Evolutionary conservation across 2,329 filamentous ascomycete species (phyloP).

Genomic region (Fusarium sp.): DNA sequence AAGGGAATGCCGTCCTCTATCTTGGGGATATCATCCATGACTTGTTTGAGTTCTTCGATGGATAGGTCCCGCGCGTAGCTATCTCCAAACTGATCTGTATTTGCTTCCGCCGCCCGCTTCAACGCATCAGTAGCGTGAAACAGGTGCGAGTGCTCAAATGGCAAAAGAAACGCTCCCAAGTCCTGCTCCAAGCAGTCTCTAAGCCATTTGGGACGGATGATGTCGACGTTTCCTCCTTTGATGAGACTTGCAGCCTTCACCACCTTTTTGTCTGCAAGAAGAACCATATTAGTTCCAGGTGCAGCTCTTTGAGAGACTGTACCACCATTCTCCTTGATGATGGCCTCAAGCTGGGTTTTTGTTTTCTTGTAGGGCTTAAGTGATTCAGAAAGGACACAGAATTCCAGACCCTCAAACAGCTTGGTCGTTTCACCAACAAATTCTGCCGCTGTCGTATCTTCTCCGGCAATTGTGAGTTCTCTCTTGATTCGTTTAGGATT

Average conservation of each 20-base stretch:
- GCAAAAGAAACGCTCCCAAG: conserved; percentile 72
- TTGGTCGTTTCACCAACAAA: conserved; percentile 71
- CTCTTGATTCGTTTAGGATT: conserved; percentile 73
- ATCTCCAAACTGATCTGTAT: conserved; percentile 83
- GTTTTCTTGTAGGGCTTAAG: conserved; percentile 76
- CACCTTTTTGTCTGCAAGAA: conserved; percentile 82
- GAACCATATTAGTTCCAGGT: conserved; percentile 71
- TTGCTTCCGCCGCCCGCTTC: conserved; percentile 66
- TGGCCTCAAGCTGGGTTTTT: conserved; percentile 82
- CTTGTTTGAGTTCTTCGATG: conserved; percentile 70
- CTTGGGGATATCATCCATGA: conserved; percentile 66
- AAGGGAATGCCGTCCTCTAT: conserved; percentile 59
- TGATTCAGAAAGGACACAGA: conserved; percentile 87
- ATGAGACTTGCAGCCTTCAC: conserved; percentile 88
- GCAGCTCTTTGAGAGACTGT: conserved; percentile 80
- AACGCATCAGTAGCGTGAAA: conserved; percentile 75
- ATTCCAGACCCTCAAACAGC: conserved; percentile 81
- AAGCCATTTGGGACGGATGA: conserved; percentile 86
- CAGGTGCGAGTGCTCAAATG: conserved; percentile 74
- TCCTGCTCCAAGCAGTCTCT: conserved; percentile 79
- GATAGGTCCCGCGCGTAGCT: conserved; percentile 81
- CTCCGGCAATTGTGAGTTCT: conserved; percentile 79
- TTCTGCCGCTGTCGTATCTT: conserved; percentile 59
- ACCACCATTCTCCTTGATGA: conserved; percentile 88
- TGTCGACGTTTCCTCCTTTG: conserved; percentile 76